phyloP scores from a whole-genome alignment of 179 eudicot species.

The Vitellaria paradoxa region DNA sequence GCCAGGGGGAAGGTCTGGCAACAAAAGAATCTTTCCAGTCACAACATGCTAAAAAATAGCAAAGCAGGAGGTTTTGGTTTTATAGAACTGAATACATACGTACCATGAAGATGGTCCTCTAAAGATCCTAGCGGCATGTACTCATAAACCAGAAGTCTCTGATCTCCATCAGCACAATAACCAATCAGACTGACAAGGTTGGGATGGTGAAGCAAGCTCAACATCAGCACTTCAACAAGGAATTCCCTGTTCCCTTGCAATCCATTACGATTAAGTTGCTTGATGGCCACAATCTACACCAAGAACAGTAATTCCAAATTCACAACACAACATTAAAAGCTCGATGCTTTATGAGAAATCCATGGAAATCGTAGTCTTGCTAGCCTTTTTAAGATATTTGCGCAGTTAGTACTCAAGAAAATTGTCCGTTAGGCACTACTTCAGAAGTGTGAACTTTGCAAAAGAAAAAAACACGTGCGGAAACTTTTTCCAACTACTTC shows the following conservation, averaged over 20 bases:
- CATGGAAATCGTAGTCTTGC: background rate
- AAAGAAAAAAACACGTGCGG: background rate
- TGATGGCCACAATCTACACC: slow-evolving; percentile 68
- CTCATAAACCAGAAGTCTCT: slow-evolving; percentile 65
- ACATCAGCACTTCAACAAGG: slow-evolving; percentile 74
- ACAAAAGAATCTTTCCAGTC: background rate
- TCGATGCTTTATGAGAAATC: background rate
- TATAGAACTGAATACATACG: background rate
- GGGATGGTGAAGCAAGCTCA: slow-evolving; percentile 67
- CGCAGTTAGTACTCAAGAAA: background rate
- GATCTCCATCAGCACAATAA: slow-evolving; percentile 74
- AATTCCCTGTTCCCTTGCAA: slow-evolving; percentile 81
- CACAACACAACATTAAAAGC: background rate
- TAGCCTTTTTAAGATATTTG: background rate
- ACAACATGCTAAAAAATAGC: background rate
- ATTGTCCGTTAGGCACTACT: no score
- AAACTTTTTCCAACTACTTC: background rate
- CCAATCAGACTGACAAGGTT: slow-evolving; percentile 69
- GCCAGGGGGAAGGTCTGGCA: slow-evolving; percentile 47
- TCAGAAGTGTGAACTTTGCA: no score
- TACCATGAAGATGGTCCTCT: slow-evolving; percentile 74
- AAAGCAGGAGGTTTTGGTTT: background rate
- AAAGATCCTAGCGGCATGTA: slow-evolving; percentile 73
- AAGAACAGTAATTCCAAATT: background rate
- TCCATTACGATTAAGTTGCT: slow-evolving; percentile 75